A percentile compares a stretch with the other conserved stretches of the same genome.
Evolutionary conservation across 108 stramenopile genomes (phyloP).

Genomic region (Nitzschia putrida): DNA sequence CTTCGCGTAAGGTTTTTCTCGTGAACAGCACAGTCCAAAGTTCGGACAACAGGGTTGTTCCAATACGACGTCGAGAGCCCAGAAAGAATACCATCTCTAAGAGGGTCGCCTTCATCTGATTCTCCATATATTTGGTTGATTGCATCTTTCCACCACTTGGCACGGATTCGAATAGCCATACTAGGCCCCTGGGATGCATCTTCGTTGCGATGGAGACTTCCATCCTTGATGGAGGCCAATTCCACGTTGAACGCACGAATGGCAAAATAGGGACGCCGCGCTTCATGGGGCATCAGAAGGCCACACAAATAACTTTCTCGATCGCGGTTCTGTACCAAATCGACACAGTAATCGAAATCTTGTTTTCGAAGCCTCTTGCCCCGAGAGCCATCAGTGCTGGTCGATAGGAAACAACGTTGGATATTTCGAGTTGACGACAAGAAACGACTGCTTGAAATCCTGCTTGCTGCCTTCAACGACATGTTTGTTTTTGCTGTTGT

Average conservation of each 20-base stretch:
- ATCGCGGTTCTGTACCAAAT: constrained; percentile 73
- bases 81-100: constrained; percentile 6
- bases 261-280: constrained; percentile 66
- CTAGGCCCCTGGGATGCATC: constrained; percentile 28
- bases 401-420: too few species aligned
- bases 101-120: neutral
- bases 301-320: constrained; percentile 80
- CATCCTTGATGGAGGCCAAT: constrained; percentile 74
- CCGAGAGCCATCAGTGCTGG: neutral
- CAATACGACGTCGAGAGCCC: constrained; percentile 40
- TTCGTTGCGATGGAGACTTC: constrained; percentile 7
- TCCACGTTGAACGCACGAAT: constrained; percentile 83
- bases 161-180: constrained; percentile 58
- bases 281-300: constrained; percentile 65
- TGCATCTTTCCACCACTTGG: constrained; percentile 84
- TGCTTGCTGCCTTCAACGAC: too few species aligned
- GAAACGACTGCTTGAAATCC: too few species aligned
- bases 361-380: constrained; percentile 17
- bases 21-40: constrained; percentile 52
- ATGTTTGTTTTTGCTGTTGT: too few species aligned
- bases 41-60: constrained; percentile 70
- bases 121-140: constrained; percentile 50
- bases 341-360: constrained; percentile 77
- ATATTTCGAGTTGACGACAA: too few species aligned
- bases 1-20: constrained; percentile 60